phyloP scores from a whole-genome alignment of 192 early-diverging fungal genomes.

The Neocallimastix lanati region DNA sequence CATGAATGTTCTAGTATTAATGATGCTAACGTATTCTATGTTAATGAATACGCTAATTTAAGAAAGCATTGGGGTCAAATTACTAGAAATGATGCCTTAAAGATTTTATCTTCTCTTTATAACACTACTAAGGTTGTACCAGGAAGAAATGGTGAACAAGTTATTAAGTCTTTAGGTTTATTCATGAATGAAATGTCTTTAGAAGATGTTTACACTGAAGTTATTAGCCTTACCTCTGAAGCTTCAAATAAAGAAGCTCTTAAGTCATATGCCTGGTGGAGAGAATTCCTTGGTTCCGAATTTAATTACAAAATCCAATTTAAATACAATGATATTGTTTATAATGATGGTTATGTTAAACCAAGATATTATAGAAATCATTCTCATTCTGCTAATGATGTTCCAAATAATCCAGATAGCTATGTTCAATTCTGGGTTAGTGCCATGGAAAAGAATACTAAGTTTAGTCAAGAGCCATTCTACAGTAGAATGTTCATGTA shows the following conservation, averaged over 20 bases:
- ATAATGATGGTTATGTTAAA: neutral
- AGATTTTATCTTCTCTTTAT: neutral
- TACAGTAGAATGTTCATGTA: neutral
- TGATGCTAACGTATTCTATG: neutral
- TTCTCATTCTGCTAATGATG: neutral
- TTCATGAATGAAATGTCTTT: neutral
- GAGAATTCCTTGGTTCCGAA: neutral
- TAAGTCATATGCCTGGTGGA: neutral
- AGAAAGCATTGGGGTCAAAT: neutral
- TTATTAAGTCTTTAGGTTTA: neutral
- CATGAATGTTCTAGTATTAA: neutral
- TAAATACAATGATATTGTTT: neutral
- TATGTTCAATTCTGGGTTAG: neutral
- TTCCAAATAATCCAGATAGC: neutral
- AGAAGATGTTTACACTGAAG: neutral
- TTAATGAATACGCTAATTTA: neutral
- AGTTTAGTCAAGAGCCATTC: neutral
- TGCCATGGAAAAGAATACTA: neutral
- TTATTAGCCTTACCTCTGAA: neutral
- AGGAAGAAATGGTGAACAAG: neutral
- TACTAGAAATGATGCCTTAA: neutral
- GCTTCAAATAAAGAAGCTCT: neutral
- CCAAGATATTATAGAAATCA: neutral
- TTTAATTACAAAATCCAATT: neutral
- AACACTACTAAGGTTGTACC: neutral